Evolutionary conservation across 1,284 basidiomycete species (phyloP), one percentile per base, ranked within the genome.

Genomic region (Apiotrichum sp.): DNA sequence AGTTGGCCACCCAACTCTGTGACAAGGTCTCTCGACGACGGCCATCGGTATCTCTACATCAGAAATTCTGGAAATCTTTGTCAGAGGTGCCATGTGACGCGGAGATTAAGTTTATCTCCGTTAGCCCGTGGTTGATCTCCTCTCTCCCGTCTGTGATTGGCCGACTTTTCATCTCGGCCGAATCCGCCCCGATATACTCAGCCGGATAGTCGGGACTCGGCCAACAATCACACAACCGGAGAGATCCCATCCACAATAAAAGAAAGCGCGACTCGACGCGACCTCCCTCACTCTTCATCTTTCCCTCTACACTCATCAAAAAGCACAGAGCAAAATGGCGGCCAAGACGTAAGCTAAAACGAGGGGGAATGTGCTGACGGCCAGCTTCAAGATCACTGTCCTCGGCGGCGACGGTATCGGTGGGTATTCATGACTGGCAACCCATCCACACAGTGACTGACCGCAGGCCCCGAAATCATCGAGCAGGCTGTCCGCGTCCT

Each of bases 331-430:
- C 40, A 55, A 56, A 46, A 63, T 63, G 62, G 50, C 59, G 31
- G 55, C 33, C 53, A 63, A 58, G 56, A 60, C 57, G 62, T 63
- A 44, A 51, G 62, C 51, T 9, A 5, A 35, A n/a, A 3, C 36
- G n/a, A 13, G 4, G n/a, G 8, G 3, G 11, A n/a, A 5, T 3
- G 4, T 8, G 8, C 53, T 50, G 33, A 53, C 55, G 35, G 16
- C 9, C 57, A 77, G 75, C 33, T 93, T 87, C 78, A 87, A 87
- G 65, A 84, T 98, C 72, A 86, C 87, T 50, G 83, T 95, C 47
- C 85, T 99, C 41, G 86, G 88, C 46, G 96, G 96, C 58, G 96
- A 99, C 78, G 96, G 96, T 63, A 98, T 99, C 68, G 95, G 91
- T 91, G 70, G 53, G 80, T 72, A 34, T 44, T 6, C 16, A 9